Conservation (phyloP, 2,329 filamentous ascomycete genomes). For the Aspergillus melleus region DNA sequence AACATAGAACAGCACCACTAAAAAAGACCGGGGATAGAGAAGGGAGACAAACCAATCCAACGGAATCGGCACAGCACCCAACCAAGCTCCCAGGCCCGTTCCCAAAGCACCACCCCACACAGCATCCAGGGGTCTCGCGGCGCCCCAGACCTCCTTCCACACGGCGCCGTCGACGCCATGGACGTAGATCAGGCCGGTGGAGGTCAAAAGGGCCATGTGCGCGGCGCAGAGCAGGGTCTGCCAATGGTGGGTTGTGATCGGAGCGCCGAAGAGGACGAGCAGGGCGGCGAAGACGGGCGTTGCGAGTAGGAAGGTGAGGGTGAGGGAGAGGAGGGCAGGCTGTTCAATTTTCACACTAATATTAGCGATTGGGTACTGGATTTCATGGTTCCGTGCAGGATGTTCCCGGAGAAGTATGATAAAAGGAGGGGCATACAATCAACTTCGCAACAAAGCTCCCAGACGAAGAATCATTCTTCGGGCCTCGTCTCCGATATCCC, state of each 20-base stretch:
- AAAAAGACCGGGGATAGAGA: background rate
- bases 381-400: too few relatives aligned
- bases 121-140: constrained; percentile 75
- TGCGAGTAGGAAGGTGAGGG: constrained; percentile 51
- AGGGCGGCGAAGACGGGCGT: constrained; percentile 59
- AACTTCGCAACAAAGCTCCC: constrained; percentile 19
- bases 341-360: constrained; percentile 39
- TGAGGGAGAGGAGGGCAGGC: constrained; percentile 70
- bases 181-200: constrained; percentile 80
- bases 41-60: constrained; percentile 70
- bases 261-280: constrained; percentile 87
- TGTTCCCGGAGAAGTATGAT: background rate
- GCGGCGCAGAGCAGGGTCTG: constrained; percentile 79
- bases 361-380: too few relatives aligned
- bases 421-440: constrained; percentile 22
- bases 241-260: constrained; percentile 74
- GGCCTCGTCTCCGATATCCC: constrained; percentile 21
- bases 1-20: background rate
- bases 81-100: constrained; percentile 77
- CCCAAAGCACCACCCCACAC: constrained; percentile 82
- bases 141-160: constrained; percentile 70
- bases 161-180: constrained; percentile 72
- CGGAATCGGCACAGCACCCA: constrained; percentile 92
- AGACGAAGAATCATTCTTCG: background rate
- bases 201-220: constrained; percentile 76